Percentiles rank a stretch among this genome's conserved stretches.
These are phyloP conservation scores for Silene conica DNA, from an alignment of 148 eudicot species.

Conservation along the genomic window DNA sequence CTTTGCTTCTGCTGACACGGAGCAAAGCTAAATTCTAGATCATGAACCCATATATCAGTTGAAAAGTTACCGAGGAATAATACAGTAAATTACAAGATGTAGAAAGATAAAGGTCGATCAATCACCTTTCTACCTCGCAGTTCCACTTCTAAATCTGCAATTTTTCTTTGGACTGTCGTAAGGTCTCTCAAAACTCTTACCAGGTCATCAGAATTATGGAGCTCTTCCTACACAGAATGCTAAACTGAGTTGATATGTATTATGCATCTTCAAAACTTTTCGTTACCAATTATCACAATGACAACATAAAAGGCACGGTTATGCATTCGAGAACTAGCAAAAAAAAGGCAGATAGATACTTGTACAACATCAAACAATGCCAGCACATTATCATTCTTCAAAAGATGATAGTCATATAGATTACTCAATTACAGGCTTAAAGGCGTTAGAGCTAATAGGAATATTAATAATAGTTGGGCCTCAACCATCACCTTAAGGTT, in stretches of 20 bases:
- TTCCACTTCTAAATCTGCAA: constrained; percentile 95
- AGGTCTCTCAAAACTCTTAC: constrained; percentile 89
- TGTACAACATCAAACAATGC: not conserved
- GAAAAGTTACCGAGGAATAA: not conserved
- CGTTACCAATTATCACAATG: not conserved
- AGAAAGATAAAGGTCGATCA: not conserved
- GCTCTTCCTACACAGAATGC: constrained; percentile 53
- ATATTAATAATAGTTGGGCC: too few species aligned
- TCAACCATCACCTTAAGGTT: too few species aligned
- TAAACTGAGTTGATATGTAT: constrained; percentile 1
- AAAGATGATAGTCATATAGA: not conserved
- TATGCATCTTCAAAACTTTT: not conserved
- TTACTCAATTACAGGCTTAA: not conserved
- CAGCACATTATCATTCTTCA: not conserved
- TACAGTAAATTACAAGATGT: not conserved
- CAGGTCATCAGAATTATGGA: constrained; percentile 72
- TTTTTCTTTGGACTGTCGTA: constrained; percentile 85
- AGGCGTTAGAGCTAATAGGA: too few species aligned
- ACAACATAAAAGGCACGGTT: not conserved
- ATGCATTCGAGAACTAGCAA: not conserved
- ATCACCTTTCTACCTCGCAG: constrained; percentile 96
- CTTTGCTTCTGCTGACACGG: not conserved
- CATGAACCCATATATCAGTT: not conserved
- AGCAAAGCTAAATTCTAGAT: not conserved
- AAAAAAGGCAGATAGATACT: not conserved